A percentile compares a stretch with the other conserved stretches of the same genome.
These are phyloP conservation scores for Metschnikowia henanensis DNA, from an alignment of 805 yeast genomes.

Conservation along the genomic window DNA sequence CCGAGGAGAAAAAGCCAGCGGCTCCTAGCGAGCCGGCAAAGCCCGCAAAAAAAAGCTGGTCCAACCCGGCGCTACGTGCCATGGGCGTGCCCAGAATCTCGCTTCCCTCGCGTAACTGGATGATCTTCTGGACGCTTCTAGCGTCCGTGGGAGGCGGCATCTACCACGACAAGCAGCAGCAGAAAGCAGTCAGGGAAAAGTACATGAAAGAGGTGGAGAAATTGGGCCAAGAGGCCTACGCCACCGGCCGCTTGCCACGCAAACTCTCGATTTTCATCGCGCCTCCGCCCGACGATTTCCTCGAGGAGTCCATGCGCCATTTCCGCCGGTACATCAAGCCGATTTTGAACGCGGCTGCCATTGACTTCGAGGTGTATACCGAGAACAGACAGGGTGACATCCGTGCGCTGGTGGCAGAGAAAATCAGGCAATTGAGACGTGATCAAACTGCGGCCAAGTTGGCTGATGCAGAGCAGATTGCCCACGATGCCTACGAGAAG, in stretches of 20 bases:
- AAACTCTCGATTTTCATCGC: constrained; percentile 81
- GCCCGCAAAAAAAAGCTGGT: constrained; percentile 43
- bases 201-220: constrained; percentile 63
- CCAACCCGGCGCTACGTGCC: constrained; percentile 78
- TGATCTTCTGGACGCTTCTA: constrained; percentile 77
- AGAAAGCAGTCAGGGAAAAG: constrained; percentile 58
- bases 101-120: constrained; percentile 92
- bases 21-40: constrained; percentile 1
- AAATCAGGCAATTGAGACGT: constrained; percentile 68
- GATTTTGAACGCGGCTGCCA: constrained; percentile 74
- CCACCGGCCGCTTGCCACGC: constrained; percentile 59
- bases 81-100: constrained; percentile 81
- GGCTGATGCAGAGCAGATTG: constrained; percentile 4
- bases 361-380: constrained; percentile 79
- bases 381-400: constrained; percentile 90
- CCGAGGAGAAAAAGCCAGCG: constrained; percentile 10
- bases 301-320: constrained; percentile 69
- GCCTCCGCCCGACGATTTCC: constrained; percentile 93
- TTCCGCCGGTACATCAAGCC: constrained; percentile 87
- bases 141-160: constrained; percentile 71
- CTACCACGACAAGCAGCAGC: constrained; percentile 75
- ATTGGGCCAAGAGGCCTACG: constrained; percentile 47
- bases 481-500: constrained; percentile 16
- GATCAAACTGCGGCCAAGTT: constrained; percentile 20
- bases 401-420: constrained; percentile 77